These are phyloP conservation scores for Auriscalpium orientale DNA, from an alignment of 768 basidiomycete genomes.

Conservation along the genomic window DNA sequence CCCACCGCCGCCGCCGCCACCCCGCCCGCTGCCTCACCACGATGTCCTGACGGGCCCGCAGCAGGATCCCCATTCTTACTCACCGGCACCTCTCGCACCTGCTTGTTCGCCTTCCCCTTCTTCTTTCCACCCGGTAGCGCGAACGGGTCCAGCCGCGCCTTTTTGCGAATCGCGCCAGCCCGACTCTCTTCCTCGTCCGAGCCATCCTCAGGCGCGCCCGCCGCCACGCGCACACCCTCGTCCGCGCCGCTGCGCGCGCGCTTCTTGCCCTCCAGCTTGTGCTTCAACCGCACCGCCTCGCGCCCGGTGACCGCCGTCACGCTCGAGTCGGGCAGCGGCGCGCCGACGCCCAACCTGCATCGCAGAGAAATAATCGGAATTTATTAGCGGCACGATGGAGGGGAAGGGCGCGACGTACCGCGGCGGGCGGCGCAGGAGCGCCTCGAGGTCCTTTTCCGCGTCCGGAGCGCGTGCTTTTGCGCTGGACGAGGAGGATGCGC, in stretches of 20 bases:
- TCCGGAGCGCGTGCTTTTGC: conserved; percentile 12
- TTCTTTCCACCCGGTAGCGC: conserved; percentile 25
- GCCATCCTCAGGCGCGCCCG: conserved; percentile 16
- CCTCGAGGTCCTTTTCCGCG: conserved; percentile 46
- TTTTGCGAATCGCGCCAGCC: conserved; percentile 52
- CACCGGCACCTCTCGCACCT: conserved; percentile 11
- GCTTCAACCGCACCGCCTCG: conserved; percentile 57
- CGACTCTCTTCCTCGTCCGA: conserved; percentile 55
- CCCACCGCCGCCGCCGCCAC: neutral
- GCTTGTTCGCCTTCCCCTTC: conserved; percentile 39
- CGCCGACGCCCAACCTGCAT: conserved; percentile 68
- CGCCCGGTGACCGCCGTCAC: conserved; percentile 30
- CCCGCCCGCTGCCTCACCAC: neutral
- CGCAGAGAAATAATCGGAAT: neutral
- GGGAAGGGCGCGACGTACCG: conserved; percentile 38
- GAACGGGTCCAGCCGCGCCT: conserved; percentile 53
- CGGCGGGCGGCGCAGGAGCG: conserved; percentile 61
- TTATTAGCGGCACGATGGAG: neutral
- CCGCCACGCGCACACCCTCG: conserved; percentile 4
- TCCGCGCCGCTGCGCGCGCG: conserved; percentile 36
- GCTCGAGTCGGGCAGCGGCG: conserved; percentile 42
- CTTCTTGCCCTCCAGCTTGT: conserved; percentile 49
- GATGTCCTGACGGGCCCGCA: neutral
- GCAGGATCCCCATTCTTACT: neutral
- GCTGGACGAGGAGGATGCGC: conserved; percentile 15